These are phyloP conservation scores for Litsea cubeba DNA, from an alignment of 164 flowering plant genomes.

Conservation along the genomic window DNA sequence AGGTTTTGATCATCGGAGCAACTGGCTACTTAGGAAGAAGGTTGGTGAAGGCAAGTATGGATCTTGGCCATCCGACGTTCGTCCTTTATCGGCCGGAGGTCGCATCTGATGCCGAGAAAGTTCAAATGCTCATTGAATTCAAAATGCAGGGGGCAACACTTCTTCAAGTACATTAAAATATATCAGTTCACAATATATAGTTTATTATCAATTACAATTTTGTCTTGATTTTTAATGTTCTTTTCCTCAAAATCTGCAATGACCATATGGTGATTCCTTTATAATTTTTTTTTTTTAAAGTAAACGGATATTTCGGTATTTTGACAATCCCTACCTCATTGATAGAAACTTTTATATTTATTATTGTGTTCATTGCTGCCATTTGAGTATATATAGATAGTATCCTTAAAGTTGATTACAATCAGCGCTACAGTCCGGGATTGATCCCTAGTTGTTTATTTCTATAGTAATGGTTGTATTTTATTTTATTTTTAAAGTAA, in stretches of 20 bases:
- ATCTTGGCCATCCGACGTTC: slow-evolving; percentile 46
- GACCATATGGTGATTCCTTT: no score
- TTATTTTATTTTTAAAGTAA: no score
- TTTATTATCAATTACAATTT: neutral
- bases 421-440: no score
- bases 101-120: slow-evolving; percentile 54
- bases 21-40: slow-evolving; percentile 66
- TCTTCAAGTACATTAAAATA: slow-evolving; percentile 4
- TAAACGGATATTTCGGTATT: no score
- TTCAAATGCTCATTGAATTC: slow-evolving; percentile 42
- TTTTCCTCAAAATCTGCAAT: neutral
- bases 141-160: slow-evolving; percentile 41
- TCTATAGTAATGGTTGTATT: no score
- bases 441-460: no score
- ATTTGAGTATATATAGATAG: no score
- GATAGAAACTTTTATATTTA: no score
- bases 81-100: slow-evolving; percentile 48
- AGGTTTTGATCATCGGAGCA: slow-evolving; percentile 58
- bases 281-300: no score
- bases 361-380: no score
- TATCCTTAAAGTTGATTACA: no score
- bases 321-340: no score
- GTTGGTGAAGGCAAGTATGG: slow-evolving; percentile 55
- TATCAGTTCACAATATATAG: neutral
- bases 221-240: neutral